Conservation (phyloP, 2,329 filamentous ascomycete genomes). For the Pseudogymnoascus sp. region DNA sequence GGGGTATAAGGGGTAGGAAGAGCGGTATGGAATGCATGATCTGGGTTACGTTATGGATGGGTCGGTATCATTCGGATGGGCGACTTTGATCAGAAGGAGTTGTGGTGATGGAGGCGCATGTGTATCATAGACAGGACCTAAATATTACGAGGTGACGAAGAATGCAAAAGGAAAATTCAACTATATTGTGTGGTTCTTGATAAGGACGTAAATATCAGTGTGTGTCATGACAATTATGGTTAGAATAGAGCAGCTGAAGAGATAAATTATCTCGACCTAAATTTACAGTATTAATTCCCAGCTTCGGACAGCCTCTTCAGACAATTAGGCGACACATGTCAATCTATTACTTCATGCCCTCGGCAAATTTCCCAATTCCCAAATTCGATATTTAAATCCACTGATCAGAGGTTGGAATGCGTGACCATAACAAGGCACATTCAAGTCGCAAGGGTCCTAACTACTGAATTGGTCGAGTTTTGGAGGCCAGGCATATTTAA, state of each 20-base stretch:
- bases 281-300: neutral
- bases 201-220: neutral
- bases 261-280: neutral
- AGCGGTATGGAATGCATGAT: neutral
- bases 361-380: neutral
- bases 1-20: neutral
- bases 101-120: neutral
- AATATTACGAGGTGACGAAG: slow-evolving; percentile 6
- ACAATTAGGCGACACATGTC: neutral
- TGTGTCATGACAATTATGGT: neutral
- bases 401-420: neutral
- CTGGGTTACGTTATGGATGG: neutral
- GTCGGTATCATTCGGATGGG: neutral
- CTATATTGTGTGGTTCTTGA: neutral
- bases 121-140: slow-evolving; percentile 13
- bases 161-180: neutral
- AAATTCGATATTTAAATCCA: neutral
- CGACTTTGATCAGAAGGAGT: neutral
- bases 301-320: neutral
- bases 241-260: neutral
- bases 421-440: neutral
- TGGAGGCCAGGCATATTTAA: neutral
- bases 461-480: neutral
- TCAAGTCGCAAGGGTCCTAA: neutral
- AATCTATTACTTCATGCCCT: neutral